phyloP scores from a whole-genome alignment of 768 basidiomycete genomes.

The Mycena maculata region DNA sequence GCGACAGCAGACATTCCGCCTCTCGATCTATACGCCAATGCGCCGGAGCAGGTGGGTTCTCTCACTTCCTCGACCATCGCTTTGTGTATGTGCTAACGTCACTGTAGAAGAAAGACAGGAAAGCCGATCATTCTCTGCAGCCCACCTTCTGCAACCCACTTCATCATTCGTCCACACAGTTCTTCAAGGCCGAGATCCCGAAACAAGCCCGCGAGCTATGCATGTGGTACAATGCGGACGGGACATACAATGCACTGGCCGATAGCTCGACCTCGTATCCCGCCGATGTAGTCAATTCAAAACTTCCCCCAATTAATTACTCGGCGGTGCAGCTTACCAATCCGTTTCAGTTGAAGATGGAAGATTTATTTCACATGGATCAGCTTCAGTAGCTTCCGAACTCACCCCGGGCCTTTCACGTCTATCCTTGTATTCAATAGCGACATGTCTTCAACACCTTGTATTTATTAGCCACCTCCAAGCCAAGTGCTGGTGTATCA shows the following conservation, averaged over 20 bases:
- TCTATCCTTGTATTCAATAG: not conserved
- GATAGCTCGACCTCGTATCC: not conserved
- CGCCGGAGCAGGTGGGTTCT: slow-evolving; percentile 19
- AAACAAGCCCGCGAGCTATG: slow-evolving; percentile 14
- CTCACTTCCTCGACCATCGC: not conserved
- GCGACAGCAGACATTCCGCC: slow-evolving; percentile 50
- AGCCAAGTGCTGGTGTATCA: slow-evolving; percentile 25
- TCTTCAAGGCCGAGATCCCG: slow-evolving; percentile 29
- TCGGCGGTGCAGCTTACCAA: slow-evolving; percentile 26
- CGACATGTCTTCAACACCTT: not conserved
- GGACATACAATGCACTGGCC: not conserved
- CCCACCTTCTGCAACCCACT: slow-evolving; percentile 21
- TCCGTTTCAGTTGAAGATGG: slow-evolving; percentile 23
- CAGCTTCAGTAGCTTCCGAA: slow-evolving; percentile 1
- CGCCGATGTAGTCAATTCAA: not conserved
- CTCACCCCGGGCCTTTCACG: not conserved
- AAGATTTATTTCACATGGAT: slow-evolving; percentile 11
- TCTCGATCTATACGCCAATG: slow-evolving; percentile 42
- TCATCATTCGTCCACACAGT: slow-evolving; percentile 25
- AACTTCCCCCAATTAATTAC: slow-evolving; percentile 8
- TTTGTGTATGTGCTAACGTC: not conserved
- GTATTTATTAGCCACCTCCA: slow-evolving; percentile 16
- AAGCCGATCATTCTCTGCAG: slow-evolving; percentile 18
- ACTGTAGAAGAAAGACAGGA: not conserved
- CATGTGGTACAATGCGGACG: slow-evolving; percentile 24